Conservation (phyloP, 257 asterid species). For the Echites panduratus region DNA sequence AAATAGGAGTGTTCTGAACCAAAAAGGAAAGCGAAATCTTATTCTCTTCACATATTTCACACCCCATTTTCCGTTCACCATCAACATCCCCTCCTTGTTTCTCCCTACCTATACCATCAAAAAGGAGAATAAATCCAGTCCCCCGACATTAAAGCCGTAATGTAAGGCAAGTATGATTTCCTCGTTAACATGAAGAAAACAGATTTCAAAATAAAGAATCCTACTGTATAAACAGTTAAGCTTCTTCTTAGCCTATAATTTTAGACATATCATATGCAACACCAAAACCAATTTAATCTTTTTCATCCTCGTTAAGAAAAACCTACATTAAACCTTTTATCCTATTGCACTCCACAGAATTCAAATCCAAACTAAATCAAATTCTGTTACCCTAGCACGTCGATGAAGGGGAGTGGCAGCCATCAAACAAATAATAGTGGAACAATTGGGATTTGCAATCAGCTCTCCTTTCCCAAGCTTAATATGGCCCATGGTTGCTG, state of each 20-base stretch:
- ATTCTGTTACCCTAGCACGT: constrained; percentile 54
- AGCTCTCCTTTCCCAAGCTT: constrained; percentile 64
- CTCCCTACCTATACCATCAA: not conserved
- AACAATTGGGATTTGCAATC: constrained; percentile 91
- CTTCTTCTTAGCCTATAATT: not conserved
- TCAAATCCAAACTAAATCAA: constrained; percentile 1
- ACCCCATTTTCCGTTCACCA: not conserved
- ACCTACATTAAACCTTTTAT: not conserved
- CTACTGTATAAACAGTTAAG: not conserved
- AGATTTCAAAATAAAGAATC: not conserved
- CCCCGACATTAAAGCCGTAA: not conserved
- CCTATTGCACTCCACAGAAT: not conserved
- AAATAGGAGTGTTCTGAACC: not conserved
- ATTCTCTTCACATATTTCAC: not conserved
- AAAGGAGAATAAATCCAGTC: not conserved
- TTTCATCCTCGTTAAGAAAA: not conserved
- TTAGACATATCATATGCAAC: not conserved
- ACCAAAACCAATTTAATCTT: not conserved
- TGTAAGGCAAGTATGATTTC: not conserved
- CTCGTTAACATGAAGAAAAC: not conserved
- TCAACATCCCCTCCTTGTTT: not conserved
- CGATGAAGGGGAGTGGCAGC: constrained; percentile 94
- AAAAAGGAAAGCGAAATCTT: not conserved
- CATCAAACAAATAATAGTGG: constrained; percentile 88
- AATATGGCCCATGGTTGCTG: constrained; percentile 77